Percentiles rank a stretch among this genome's conserved stretches.
These are phyloP conservation scores for Cladophialophora exuberans DNA, from an alignment of 2,329 filamentous ascomycete genomes.

Conservation along the genomic window DNA sequence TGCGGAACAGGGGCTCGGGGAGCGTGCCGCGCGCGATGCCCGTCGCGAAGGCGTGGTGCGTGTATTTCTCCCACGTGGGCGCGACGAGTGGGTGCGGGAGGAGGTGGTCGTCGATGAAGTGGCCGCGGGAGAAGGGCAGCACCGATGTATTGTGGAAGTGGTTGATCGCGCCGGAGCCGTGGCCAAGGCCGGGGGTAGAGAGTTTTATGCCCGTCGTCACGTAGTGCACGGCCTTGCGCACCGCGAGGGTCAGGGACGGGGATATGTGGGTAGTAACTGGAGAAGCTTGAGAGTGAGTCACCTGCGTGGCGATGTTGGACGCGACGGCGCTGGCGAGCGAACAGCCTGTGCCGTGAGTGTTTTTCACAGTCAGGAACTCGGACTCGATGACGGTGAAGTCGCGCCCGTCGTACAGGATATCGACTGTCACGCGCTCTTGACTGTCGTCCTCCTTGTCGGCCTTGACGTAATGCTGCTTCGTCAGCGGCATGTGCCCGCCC, in stretches of 20 bases:
- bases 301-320: conserved; percentile 57
- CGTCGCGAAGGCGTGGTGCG: conserved; percentile 80
- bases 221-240: conserved; percentile 61
- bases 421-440: conserved; percentile 70
- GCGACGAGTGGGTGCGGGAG: conserved; percentile 75
- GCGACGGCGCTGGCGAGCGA: conserved; percentile 80
- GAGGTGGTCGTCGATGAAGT: conserved; percentile 77
- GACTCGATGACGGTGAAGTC: conserved; percentile 68
- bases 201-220: conserved; percentile 65
- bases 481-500: conserved; percentile 85
- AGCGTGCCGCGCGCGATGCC: conserved; percentile 75
- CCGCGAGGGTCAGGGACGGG: conserved; percentile 49
- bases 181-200: conserved; percentile 52
- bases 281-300: conserved; percentile 3
- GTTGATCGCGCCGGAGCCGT: conserved; percentile 67
- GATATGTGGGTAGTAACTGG: background rate
- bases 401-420: conserved; percentile 70
- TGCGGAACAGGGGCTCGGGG: conserved; percentile 76
- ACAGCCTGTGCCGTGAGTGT: conserved; percentile 94
- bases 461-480: conserved; percentile 62
- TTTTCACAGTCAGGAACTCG: conserved; percentile 70
- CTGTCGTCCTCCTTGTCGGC: conserved; percentile 64
- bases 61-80: conserved; percentile 72
- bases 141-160: conserved; percentile 67
- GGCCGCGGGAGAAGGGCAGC: conserved; percentile 65